Evolutionary conservation across 768 basidiomycete genomes (phyloP).

Genomic region (Gelatoporia subvermispora): DNA sequence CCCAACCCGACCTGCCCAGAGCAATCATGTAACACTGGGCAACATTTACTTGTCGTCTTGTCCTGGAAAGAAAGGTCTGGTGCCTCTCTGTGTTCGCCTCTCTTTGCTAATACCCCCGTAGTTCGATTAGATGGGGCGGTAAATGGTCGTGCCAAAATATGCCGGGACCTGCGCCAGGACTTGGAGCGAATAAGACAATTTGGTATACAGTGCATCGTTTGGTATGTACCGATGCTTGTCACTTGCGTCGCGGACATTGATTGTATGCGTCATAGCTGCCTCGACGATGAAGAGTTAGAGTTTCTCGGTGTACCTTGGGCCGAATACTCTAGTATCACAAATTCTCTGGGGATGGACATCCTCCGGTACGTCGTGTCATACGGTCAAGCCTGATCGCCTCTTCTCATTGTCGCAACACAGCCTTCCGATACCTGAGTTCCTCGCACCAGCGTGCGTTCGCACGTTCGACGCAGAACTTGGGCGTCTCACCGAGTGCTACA

Average conservation of each 20-base stretch:
- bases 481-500: conserved; percentile 64
- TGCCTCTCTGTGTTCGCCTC: not conserved
- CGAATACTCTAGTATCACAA: conserved; percentile 64
- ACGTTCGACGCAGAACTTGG: conserved; percentile 64
- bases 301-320: conserved; percentile 85
- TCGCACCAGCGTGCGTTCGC: conserved; percentile 59
- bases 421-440: conserved; percentile 86
- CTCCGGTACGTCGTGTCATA: conserved; percentile 49
- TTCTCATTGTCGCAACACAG: conserved; percentile 33
- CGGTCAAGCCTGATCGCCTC: not conserved
- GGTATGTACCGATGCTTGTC: conserved; percentile 39
- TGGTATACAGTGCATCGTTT: conserved; percentile 78
- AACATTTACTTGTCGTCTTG: conserved; percentile 88
- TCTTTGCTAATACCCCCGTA: conserved; percentile 19
- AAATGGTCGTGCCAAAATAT: conserved; percentile 76
- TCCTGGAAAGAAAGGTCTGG: conserved; percentile 89
- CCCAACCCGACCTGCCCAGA: not conserved
- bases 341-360: conserved; percentile 67
- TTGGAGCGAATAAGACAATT: conserved; percentile 67
- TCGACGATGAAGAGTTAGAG: conserved; percentile 79
- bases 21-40: conserved; percentile 41
- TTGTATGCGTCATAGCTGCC: conserved; percentile 46
- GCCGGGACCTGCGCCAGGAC: conserved; percentile 76
- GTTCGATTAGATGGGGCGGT: conserved; percentile 72
- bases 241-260: no score